Conservation (phyloP, 768 basidiomycete genomes). For the Calocybe cyanea region DNA sequence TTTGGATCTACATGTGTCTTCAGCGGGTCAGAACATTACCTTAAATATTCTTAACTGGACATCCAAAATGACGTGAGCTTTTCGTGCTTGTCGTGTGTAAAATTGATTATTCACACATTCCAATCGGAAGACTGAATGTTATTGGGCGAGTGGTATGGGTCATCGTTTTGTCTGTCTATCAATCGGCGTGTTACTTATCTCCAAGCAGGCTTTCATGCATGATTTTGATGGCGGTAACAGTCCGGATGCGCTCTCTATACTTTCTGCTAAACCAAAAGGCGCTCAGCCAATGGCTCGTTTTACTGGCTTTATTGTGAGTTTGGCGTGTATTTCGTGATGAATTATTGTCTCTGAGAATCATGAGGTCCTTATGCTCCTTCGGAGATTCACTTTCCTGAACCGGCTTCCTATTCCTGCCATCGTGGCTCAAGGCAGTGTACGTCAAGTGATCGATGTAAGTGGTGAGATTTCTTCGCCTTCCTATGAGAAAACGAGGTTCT, state of each 20-base stretch:
- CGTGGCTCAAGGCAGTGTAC: background rate
- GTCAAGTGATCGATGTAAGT: no score
- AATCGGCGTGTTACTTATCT: background rate
- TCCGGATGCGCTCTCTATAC: background rate
- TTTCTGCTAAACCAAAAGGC: background rate
- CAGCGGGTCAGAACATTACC: no score
- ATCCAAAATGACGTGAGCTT: background rate
- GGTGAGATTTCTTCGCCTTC: no score
- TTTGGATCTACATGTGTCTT: no score
- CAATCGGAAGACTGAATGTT: background rate
- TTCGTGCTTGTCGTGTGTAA: background rate
- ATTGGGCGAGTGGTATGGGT: conserved; percentile 1
- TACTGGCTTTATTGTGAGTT: background rate
- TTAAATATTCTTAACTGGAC: conserved; percentile 1
- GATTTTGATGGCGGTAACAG: background rate
- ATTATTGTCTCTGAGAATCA: background rate
- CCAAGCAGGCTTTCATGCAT: background rate
- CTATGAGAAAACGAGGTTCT: no score
- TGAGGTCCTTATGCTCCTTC: background rate
- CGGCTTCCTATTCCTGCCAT: background rate
- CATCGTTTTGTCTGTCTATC: background rate
- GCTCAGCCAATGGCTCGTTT: background rate
- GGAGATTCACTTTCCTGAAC: background rate
- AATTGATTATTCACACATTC: no score
- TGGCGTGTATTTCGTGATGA: background rate